phyloP scores from a whole-genome alignment of 2,329 filamentous ascomycete genomes.

The Pseudogymnoascus sp. region DNA sequence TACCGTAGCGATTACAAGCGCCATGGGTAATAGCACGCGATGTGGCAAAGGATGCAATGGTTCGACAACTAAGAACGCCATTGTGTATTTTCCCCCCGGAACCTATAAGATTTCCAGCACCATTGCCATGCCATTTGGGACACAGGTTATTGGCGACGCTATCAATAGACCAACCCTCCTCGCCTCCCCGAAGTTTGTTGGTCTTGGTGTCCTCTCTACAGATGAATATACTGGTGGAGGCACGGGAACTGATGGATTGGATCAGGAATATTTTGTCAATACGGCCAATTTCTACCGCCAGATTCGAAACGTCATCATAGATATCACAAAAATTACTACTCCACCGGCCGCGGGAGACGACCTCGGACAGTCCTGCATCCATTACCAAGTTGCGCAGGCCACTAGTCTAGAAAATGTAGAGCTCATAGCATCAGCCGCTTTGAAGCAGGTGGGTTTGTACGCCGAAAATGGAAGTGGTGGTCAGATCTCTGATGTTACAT shows the following conservation, averaged over 20 bases:
- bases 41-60: slow-evolving; percentile 59
- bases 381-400: slow-evolving; percentile 45
- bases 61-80: slow-evolving; percentile 63
- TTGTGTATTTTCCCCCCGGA: slow-evolving; percentile 82
- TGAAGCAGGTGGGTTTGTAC: background rate
- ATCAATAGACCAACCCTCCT: too few species aligned
- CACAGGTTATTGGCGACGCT: too few species aligned
- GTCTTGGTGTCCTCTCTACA: too few species aligned
- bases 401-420: slow-evolving; percentile 46
- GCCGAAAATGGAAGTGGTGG: slow-evolving; percentile 16
- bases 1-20: slow-evolving; percentile 11
- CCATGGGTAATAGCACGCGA: background rate
- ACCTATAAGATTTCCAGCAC: slow-evolving; percentile 75
- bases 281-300: slow-evolving; percentile 48
- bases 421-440: background rate
- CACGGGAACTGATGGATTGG: too few species aligned
- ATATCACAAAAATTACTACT: too few species aligned
- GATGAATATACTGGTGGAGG: background rate
- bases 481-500: slow-evolving; percentile 10
- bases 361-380: slow-evolving; percentile 36
- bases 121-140: slow-evolving; percentile 38
- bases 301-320: slow-evolving; percentile 55
- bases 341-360: too few species aligned
- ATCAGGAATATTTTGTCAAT: background rate
- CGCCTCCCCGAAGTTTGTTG: too few species aligned